Conservation (phyloP, 352 stramenopile genomes). For the Heterotrichella gracilis region DNA sequence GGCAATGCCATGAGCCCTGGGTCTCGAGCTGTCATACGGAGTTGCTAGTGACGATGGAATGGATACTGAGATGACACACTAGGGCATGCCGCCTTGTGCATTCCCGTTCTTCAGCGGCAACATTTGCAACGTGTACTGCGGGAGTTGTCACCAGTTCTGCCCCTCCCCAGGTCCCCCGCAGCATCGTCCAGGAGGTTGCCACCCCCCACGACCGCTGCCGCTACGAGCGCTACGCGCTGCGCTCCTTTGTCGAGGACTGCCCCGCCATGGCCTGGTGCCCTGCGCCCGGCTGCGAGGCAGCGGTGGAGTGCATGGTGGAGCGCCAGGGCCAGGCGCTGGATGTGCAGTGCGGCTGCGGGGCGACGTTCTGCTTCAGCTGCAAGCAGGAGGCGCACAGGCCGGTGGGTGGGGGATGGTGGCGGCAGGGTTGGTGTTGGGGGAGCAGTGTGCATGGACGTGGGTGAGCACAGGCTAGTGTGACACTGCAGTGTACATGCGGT, state of each 20-base stretch:
- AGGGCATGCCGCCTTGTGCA: neutral
- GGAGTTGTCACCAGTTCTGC: neutral
- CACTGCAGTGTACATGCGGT: no score
- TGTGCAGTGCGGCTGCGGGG: conserved; percentile 28
- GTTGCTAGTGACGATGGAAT: no score
- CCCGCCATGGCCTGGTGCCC: conserved; percentile 80
- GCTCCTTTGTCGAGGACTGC: conserved; percentile 88
- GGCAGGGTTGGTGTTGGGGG: no score
- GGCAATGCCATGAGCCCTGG: no score
- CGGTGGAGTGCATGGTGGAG: conserved; percentile 22
- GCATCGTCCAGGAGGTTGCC: conserved; percentile 27
- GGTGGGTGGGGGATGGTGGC: no score
- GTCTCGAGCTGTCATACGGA: no score
- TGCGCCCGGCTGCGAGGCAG: conserved; percentile 64
- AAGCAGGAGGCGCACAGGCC: conserved; percentile 77
- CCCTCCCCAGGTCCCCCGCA: neutral
- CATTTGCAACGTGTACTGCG: neutral
- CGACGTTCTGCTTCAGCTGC: conserved; percentile 43
- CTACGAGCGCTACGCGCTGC: conserved; percentile 57
- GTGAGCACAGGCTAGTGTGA: no score
- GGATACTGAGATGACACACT: no score
- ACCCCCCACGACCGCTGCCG: conserved; percentile 41
- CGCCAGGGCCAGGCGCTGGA: no score
- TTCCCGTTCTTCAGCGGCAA: neutral
- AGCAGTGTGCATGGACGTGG: no score